Base-by-base conservation (phyloP, 2,329 filamentous ascomycete genomes). In the Colletotrichum incanum region DNA sequence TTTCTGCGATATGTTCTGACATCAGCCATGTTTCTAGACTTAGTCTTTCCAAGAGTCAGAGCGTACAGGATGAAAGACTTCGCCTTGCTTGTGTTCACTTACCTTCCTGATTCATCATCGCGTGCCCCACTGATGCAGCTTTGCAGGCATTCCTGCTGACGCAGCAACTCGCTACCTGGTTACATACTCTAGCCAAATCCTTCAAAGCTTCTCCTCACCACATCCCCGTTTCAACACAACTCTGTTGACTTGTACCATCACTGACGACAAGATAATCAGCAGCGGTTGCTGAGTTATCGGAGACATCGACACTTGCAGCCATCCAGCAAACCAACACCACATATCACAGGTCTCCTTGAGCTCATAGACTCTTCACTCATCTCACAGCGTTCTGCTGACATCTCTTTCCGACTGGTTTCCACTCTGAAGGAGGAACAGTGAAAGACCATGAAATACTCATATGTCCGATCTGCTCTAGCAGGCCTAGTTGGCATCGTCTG, bases 101-200 rank as follows among this genome's bases (percentile, higher is more conserved):
- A 67, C 62, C 63, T 71, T 61, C 55, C 62, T 55, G n/a, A 59
- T 49, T 14, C n/a, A 37, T 62, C 23, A 20, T 16, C 55, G 41
- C 45, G 20, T 39, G 62, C 37, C 62, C 47, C 41, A 31, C 64
- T 39, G 39, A 61, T 41, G 41, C 31, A 58, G 52, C 28, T n/a
- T 39, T 65, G 9, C 9, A 55, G 61, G 61, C 37, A 55, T 34
- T 23, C 26, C 20, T 71, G 68, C 68, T 71, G 56, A 71, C 68
- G 56, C 39, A 58, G 59, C 66, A 34, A 41, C n/a, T 9, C 31
- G 34, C 26, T 18, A 26, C 14, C 12, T 43, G 12, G 8, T 59
- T n/a, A 45, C 16, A 16, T 2, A 34, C 6, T 14, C 26, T n/a
- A n/a, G n/a, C 11, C 7, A 5, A 18, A 11, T 12, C 23, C 7